Percentiles rank a stretch among this genome's conserved stretches.
These are phyloP conservation scores for Apiospora rasikravindrae DNA, from an alignment of 2,329 filamentous ascomycete genomes.

Conservation along the genomic window DNA sequence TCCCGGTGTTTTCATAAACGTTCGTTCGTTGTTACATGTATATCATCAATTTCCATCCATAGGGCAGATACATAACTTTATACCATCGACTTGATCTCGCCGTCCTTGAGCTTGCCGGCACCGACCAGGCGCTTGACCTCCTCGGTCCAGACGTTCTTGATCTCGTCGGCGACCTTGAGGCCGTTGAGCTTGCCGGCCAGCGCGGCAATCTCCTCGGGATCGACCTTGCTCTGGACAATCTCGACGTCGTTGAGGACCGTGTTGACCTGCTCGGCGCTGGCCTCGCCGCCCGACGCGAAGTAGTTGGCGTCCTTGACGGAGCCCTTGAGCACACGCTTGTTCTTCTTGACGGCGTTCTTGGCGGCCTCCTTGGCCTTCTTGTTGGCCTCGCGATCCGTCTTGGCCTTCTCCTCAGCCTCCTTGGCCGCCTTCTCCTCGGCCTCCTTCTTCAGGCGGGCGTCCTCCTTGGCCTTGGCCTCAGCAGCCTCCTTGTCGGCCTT, in stretches of 20 bases:
- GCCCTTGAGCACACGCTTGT: constrained; percentile 94
- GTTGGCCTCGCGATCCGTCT: constrained; percentile 77
- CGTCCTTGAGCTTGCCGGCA: constrained; percentile 85
- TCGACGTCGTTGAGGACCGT: constrained; percentile 85
- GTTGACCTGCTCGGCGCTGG: constrained; percentile 80
- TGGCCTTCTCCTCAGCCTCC: constrained; percentile 86
- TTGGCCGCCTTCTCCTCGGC: constrained; percentile 80
- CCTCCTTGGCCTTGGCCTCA: constrained; percentile 84
- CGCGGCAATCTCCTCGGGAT: constrained; percentile 85
- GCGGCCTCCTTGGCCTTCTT: constrained; percentile 99
- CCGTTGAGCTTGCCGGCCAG: constrained; percentile 81
- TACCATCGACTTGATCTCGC: constrained; percentile 72
- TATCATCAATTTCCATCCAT: neutral
- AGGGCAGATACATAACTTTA: constrained; percentile 15
- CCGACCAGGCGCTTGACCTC: constrained; percentile 80
- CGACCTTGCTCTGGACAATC: constrained; percentile 83
- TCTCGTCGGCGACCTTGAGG: constrained; percentile 79
- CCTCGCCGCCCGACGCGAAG: constrained; percentile 73
- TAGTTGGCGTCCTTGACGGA: constrained; percentile 98
- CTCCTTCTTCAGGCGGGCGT: constrained; percentile 81
- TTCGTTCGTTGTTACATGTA: neutral
- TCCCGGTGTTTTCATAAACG: neutral
- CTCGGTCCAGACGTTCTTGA: constrained; percentile 81
- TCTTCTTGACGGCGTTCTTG: constrained; percentile 99
- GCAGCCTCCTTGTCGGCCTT: constrained; percentile 87